A percentile compares a stretch with the other conserved stretches of the same genome.
Conservation (phyloP, 495 filamentous ascomycete species). For the Penicillium verhagenii region DNA sequence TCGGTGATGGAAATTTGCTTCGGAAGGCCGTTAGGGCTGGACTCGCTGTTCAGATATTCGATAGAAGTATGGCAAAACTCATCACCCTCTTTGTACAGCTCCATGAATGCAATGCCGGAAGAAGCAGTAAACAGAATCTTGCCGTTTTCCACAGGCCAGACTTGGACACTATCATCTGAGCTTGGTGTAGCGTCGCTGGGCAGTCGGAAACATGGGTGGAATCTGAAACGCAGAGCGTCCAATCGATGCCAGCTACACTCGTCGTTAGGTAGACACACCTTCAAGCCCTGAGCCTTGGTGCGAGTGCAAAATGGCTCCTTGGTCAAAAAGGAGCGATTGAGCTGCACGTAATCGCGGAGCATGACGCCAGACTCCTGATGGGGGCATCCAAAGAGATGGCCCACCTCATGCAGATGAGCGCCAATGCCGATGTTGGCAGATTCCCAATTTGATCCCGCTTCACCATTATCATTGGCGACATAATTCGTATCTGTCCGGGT, state of each 20-base stretch:
- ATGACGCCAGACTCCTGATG: slow-evolving; percentile 87
- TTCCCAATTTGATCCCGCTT: slow-evolving; percentile 87
- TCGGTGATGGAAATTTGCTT: slow-evolving; percentile 73
- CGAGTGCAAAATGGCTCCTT: slow-evolving; percentile 80
- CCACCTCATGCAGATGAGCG: slow-evolving; percentile 84
- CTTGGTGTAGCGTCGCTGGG: slow-evolving; percentile 68
- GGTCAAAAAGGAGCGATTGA: slow-evolving; percentile 79
- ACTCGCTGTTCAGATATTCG: slow-evolving; percentile 69
- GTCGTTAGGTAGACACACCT: slow-evolving; percentile 67
- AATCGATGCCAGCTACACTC: slow-evolving; percentile 89
- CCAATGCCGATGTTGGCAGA: slow-evolving; percentile 89
- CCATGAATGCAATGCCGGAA: slow-evolving; percentile 77
- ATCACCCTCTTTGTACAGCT: slow-evolving; percentile 75
- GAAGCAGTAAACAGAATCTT: slow-evolving; percentile 76
- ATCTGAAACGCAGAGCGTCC: slow-evolving; percentile 82
- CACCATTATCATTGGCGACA: slow-evolving; percentile 80
- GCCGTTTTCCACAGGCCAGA: slow-evolving; percentile 82
- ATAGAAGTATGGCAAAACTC: slow-evolving; percentile 72
- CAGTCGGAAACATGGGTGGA: slow-evolving; percentile 85
- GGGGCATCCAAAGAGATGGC: slow-evolving; percentile 83
- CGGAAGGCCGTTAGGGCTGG: slow-evolving; percentile 57
- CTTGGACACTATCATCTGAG: slow-evolving; percentile 76
- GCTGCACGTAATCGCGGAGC: slow-evolving; percentile 76
- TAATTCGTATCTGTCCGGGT: slow-evolving; percentile 79
- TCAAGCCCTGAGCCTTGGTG: slow-evolving; percentile 74